Percentiles rank a stretch among this genome's conserved stretches.
phyloP scores from a whole-genome alignment of 371 early-diverging fungal species.

The Syncephalastrum sp. region DNA sequence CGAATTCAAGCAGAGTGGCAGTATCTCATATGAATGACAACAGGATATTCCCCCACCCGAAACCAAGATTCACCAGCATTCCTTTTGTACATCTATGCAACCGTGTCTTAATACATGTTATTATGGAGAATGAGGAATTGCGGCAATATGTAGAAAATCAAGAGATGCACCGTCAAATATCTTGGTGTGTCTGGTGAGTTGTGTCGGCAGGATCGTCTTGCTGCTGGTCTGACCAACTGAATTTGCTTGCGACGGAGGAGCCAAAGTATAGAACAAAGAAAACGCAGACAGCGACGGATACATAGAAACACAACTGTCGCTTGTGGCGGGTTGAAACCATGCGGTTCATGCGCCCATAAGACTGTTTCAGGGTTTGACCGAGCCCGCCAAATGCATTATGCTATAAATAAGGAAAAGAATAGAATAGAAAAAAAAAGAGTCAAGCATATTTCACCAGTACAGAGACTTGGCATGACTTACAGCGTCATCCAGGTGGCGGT shows the following conservation, averaged over 20 bases:
- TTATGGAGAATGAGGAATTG: no score
- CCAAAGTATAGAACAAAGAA: constrained; percentile 41
- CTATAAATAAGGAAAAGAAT: constrained; percentile 12
- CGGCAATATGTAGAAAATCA: no score
- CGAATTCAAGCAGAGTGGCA: no score
- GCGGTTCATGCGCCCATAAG: constrained; percentile 39
- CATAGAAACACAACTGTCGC: constrained; percentile 42
- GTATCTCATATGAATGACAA: no score
- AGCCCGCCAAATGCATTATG: constrained; percentile 34
- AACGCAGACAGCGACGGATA: constrained; percentile 21
- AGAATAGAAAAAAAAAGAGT: neutral
- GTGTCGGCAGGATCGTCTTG: no score
- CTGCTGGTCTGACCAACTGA: no score
- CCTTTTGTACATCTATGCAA: no score
- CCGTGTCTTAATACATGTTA: no score
- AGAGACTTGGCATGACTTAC: constrained; percentile 15
- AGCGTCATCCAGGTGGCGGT: constrained; percentile 38
- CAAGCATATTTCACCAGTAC: neutral
- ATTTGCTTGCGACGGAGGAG: constrained; percentile 4
- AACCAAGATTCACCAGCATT: no score
- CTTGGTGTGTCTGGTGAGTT: no score
- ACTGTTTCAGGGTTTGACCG: constrained; percentile 28
- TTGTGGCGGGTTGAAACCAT: constrained; percentile 48
- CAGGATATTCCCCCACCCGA: no score
- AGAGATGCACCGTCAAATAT: no score